Base-by-base conservation (phyloP, 345 rosid genomes). In the Aquilaria sinensis region DNA sequence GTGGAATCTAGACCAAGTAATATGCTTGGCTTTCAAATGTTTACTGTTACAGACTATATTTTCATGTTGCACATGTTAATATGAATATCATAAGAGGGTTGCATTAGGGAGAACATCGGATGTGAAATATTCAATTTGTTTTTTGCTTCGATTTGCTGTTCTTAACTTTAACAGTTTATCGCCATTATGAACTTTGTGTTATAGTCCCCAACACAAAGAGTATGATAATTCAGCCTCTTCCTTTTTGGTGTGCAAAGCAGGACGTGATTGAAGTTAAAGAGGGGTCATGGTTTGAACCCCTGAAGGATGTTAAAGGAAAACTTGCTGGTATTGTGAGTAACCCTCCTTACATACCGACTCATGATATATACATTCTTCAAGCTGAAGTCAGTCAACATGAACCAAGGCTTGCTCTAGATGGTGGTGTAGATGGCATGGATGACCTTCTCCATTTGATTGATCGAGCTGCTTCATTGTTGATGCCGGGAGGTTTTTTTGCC, bases 301-400 rank as follows among this genome's bases (percentile, higher is more conserved):
- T 93, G 65, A 80, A 75, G 66, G 89, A 80, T 57, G 32, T 86
- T 31, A 75, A 82, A 72, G 95, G 90, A 58, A 72, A 82, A 57
- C 79, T 94, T 64, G 79, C 83, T 33, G 99, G 97, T 63, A 2
- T 90, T 66, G 81, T 90, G 63, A 88, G 99, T 71, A 94, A 94
- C 57, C 95, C 96, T 33, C 97, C 99, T 5, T 94, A 90, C 72
- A 83, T 90, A 75, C 99, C 99, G 0, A 86, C 88, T 61, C 72
- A 57, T 10, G 58, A 86, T 65, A 78, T 93, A 48, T 65, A 80
- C 3, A 83, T 82, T 1, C 65, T 90, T 58, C 98, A 94, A 76
- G 89, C 92, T 69, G 97, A 94, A 78, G 97, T 94, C 59, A 90
- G 95, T 67, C 77, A 64, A 67, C 97, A 93, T 63, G 97, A 93